phyloP scores from a whole-genome alignment of 2,329 filamentous ascomycete genomes.

The Botrytis aclada region DNA sequence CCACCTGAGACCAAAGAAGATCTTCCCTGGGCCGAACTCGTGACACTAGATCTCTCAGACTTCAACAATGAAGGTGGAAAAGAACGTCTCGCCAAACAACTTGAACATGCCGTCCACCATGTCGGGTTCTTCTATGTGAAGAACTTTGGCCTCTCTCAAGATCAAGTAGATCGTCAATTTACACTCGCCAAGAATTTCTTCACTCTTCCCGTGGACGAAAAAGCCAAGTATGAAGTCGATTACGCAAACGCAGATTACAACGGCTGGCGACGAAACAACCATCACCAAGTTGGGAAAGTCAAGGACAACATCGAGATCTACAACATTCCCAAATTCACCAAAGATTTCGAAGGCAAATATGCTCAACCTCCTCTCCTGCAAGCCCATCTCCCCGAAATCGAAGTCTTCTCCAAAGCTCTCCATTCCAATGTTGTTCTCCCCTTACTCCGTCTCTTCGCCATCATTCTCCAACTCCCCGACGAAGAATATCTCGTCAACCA shows the following conservation, averaged over 20 bases:
- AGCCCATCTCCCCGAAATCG: constrained; percentile 53
- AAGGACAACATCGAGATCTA: constrained; percentile 58
- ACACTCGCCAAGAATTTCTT: constrained; percentile 59
- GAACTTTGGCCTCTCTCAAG: constrained; percentile 59
- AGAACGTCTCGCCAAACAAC: constrained; percentile 48
- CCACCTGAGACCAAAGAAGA: constrained; percentile 48
- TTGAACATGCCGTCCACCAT: constrained; percentile 50
- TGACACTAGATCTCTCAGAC: constrained; percentile 51
- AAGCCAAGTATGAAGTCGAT: constrained; percentile 53
- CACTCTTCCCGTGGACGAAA: constrained; percentile 54
- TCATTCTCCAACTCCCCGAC: constrained; percentile 57
- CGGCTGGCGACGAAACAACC: constrained; percentile 51
- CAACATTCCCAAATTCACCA: constrained; percentile 58
- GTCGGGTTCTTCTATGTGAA: constrained; percentile 61
- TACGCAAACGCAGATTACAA: constrained; percentile 55
- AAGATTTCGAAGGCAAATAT: constrained; percentile 42
- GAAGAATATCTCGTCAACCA: constrained; percentile 55
- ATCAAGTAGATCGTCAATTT: constrained; percentile 59
- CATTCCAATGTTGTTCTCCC: constrained; percentile 56
- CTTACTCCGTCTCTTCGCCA: constrained; percentile 58
- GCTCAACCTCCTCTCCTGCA: constrained; percentile 47
- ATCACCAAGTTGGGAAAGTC: not conserved
- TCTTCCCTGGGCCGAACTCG: constrained; percentile 50
- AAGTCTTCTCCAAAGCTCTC: constrained; percentile 46
- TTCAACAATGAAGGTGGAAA: constrained; percentile 50